Conservation (phyloP, 352 stramenopile species). For the Globisporangium lucens region DNA sequence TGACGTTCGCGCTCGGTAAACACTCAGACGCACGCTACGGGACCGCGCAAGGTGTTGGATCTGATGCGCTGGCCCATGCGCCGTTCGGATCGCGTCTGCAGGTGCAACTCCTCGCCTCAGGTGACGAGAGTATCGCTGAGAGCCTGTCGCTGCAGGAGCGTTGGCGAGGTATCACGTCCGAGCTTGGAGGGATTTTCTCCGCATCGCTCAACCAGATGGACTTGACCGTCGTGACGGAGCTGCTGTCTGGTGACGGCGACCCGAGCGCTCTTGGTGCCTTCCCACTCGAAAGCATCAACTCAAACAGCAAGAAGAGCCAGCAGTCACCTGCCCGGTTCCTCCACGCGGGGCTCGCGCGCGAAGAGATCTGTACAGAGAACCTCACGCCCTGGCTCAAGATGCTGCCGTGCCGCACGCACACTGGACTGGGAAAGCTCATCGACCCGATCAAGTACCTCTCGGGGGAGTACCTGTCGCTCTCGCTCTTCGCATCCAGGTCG, state of each 20-base stretch:
- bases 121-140: constrained; percentile 9
- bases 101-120: constrained; percentile 33
- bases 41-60: constrained; percentile 14
- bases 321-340: constrained; percentile 24
- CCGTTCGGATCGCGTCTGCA: constrained; percentile 68
- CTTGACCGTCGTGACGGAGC: constrained; percentile 31
- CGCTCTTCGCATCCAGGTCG: constrained; percentile 38
- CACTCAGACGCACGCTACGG: constrained; percentile 56
- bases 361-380: constrained; percentile 89
- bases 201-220: constrained; percentile 84
- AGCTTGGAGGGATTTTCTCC: constrained; percentile 79
- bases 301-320: constrained; percentile 1
- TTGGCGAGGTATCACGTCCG: constrained; percentile 69
- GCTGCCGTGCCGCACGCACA: constrained; percentile 65
- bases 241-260: constrained; percentile 14
- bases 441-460: constrained; percentile 74
- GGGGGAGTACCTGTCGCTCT: constrained; percentile 63
- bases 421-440: constrained; percentile 64
- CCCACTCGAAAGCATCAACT: not conserved
- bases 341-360: constrained; percentile 65
- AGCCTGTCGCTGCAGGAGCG: constrained; percentile 24
- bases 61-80: constrained; percentile 26
- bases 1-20: constrained; percentile 65
- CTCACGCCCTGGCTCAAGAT: constrained; percentile 88
- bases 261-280: constrained; percentile 23